A percentile compares a stretch with the other conserved stretches of the same genome.
Evolutionary conservation across 495 filamentous ascomycete genomes (phyloP).

Genomic region (Penicillium cataractarum): DNA sequence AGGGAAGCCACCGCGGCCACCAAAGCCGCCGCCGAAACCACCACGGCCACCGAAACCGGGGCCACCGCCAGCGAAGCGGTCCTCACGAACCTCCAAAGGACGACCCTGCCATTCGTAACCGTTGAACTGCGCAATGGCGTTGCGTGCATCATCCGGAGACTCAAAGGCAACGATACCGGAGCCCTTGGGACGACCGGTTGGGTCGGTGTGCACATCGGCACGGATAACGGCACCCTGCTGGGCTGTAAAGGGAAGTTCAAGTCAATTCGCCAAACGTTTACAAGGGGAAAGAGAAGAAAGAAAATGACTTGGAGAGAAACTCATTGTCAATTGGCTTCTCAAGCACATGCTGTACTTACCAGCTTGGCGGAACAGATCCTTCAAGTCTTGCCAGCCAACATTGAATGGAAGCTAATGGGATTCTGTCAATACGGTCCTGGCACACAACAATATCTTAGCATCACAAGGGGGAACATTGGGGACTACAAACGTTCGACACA

Average conservation of each 20-base stretch:
- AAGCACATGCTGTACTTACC: conserved; percentile 60
- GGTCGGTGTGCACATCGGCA: conserved; percentile 92
- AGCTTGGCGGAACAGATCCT: conserved; percentile 98
- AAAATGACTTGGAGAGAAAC: background rate
- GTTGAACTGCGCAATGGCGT: conserved; percentile 95
- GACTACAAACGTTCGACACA: conserved; percentile 90
- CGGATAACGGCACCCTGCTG: conserved; percentile 83
- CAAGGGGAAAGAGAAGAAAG: conserved; percentile 9
- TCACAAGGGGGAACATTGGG: conserved; percentile 29
- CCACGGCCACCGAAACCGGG: conserved; percentile 53
- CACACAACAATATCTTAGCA: conserved; percentile 16
- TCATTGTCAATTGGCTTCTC: background rate
- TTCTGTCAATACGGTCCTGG: conserved; percentile 25
- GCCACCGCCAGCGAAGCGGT: conserved; percentile 78
- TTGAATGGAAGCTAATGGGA: conserved; percentile 87
- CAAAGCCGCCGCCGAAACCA: conserved; percentile 44
- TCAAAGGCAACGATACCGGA: conserved; percentile 98
- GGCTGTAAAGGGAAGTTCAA: conserved; percentile 52
- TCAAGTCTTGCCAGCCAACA: conserved; percentile 98
- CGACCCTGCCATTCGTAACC: conserved; percentile 99
- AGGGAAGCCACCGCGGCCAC: conserved; percentile 45
- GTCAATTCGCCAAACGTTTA: conserved; percentile 36
- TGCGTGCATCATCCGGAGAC: conserved; percentile 88
- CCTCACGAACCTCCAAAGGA: conserved; percentile 90
- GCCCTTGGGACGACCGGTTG: conserved; percentile 90